Percentiles rank a stretch among this genome's conserved stretches.
Conservation (phyloP, 2,329 filamentous ascomycete species). For the Raffaelea arxii region DNA sequence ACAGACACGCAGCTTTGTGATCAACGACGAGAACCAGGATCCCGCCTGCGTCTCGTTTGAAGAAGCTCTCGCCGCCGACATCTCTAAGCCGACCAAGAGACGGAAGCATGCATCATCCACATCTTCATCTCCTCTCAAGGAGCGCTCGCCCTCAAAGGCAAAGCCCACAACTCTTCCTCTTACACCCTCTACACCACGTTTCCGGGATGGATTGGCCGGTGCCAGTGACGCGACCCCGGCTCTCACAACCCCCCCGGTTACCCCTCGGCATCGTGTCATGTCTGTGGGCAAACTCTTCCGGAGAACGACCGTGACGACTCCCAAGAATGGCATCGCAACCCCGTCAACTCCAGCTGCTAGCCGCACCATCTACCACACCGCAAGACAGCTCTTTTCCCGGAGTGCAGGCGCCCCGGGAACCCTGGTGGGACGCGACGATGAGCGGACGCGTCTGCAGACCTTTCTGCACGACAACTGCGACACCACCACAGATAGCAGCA, state of each 20-base stretch:
- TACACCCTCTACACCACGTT: constrained; percentile 65
- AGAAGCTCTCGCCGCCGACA: constrained; percentile 21
- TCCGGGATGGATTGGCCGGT: constrained; percentile 62
- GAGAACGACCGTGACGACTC: constrained; percentile 56
- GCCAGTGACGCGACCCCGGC: background rate
- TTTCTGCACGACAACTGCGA: constrained; percentile 50
- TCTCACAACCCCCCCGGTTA: constrained; percentile 41
- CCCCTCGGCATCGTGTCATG: constrained; percentile 76
- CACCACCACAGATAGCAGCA: background rate
- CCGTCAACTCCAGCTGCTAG: constrained; percentile 49
- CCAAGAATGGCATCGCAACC: background rate
- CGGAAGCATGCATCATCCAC: background rate
- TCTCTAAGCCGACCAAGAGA: constrained; percentile 13
- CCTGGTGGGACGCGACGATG: constrained; percentile 67
- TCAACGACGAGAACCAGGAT: constrained; percentile 61
- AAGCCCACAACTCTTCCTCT: constrained; percentile 37
- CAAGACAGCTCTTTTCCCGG: constrained; percentile 77
- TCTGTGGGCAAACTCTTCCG: constrained; percentile 66
- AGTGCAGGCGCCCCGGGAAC: constrained; percentile 65
- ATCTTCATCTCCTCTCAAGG: constrained; percentile 3
- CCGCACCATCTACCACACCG: constrained; percentile 76
- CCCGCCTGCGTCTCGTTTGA: constrained; percentile 32
- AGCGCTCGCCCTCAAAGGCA: constrained; percentile 1
- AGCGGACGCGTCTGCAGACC: constrained; percentile 51
- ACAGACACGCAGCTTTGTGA: constrained; percentile 28